phyloP scores from a whole-genome alignment of 306 rosid species.

The Elaeagnus macrophylla region DNA sequence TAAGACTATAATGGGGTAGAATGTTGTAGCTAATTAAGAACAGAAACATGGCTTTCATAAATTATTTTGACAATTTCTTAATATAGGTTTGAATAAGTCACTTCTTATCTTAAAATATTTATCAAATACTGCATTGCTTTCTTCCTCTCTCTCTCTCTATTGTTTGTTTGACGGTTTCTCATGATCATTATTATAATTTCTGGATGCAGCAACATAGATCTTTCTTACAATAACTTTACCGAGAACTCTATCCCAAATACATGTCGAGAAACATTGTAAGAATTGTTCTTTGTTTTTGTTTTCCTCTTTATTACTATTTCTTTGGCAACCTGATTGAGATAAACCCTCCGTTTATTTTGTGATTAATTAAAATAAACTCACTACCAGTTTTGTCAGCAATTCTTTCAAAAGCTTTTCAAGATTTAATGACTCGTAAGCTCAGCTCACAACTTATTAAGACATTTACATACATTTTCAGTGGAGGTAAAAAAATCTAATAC shows the following conservation, averaged over 20 bases:
- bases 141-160: background rate
- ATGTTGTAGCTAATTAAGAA: too few relatives aligned
- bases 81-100: too few relatives aligned
- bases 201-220: constrained; percentile 14
- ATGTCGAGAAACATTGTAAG: constrained; percentile 18
- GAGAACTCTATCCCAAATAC: background rate
- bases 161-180: too few relatives aligned
- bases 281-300: background rate
- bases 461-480: background rate
- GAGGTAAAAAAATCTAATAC: background rate
- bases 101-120: too few relatives aligned
- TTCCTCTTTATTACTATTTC: background rate
- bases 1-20: too few relatives aligned
- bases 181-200: too few relatives aligned
- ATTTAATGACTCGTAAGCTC: constrained; percentile 6
- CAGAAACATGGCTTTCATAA: too few relatives aligned
- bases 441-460: too few relatives aligned
- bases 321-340: background rate
- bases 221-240: constrained; percentile 18
- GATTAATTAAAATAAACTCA: background rate
- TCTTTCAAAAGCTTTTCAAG: constrained; percentile 10
- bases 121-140: too few relatives aligned
- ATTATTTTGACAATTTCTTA: too few relatives aligned
- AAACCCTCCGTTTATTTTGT: background rate
- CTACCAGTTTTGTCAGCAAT: constrained; percentile 11